Evolutionary conservation across 2,329 filamentous ascomycete genomes (phyloP).

Genomic region (Pyrenophora seminiperda): DNA sequence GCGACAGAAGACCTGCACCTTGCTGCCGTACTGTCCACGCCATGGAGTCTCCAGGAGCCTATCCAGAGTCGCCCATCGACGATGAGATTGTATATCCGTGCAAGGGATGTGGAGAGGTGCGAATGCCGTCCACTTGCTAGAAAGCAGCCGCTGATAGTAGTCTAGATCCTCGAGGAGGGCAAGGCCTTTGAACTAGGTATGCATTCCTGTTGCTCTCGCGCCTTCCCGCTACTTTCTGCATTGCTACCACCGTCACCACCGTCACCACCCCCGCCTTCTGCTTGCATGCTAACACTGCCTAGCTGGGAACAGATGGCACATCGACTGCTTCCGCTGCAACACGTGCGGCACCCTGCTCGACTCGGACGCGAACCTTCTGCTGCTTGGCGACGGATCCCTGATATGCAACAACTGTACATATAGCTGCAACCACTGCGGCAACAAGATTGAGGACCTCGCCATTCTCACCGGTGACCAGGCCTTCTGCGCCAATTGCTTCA

Average conservation of each 20-base stretch:
- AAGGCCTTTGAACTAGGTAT: constrained; percentile 97
- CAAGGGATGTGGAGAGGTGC: constrained; percentile 63
- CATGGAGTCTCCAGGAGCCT: constrained; percentile 62
- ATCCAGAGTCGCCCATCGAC: constrained; percentile 57
- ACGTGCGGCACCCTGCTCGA: constrained; percentile 94
- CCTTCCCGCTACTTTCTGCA: constrained; percentile 9
- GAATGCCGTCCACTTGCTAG: constrained; percentile 4
- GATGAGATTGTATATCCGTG: constrained; percentile 64
- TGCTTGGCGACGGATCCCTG: constrained; percentile 94
- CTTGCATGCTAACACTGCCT: constrained; percentile 34
- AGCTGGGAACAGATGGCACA: constrained; percentile 98
- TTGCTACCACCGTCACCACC: background rate
- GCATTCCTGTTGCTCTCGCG: constrained; percentile 43
- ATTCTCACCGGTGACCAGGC: constrained; percentile 98
- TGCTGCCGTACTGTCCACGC: constrained; percentile 4
- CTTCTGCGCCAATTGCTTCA: constrained; percentile 96
- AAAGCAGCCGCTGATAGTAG: constrained; percentile 25
- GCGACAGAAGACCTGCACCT: constrained; percentile 3
- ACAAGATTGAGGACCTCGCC: constrained; percentile 97
- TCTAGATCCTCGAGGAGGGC: constrained; percentile 93
- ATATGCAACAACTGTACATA: constrained; percentile 99
- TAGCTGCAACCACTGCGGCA: constrained; percentile 92
- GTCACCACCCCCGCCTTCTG: background rate
- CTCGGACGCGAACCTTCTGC: constrained; percentile 94
- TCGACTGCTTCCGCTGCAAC: constrained; percentile 98